Evolutionary conservation across 2,329 filamentous ascomycete species (phyloP).

Genomic region (Fusarium brachygibbosum): DNA sequence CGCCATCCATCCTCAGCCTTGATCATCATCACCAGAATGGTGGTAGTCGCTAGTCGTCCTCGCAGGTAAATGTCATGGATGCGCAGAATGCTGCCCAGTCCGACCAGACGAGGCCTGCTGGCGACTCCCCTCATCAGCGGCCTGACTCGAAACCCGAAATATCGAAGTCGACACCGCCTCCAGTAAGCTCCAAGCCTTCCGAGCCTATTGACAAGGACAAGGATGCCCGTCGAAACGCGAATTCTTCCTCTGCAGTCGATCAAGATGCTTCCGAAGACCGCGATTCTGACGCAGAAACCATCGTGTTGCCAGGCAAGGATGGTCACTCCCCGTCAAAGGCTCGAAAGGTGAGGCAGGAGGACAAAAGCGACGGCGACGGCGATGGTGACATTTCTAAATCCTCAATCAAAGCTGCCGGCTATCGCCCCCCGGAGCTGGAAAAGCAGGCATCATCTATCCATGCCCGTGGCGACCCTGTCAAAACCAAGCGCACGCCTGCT

Average conservation of each 20-base stretch:
- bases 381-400: conserved; percentile 46
- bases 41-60: conserved; percentile 65
- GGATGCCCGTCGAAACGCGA: conserved; percentile 52
- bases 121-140: conserved; percentile 66
- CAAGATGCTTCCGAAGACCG: conserved; percentile 64
- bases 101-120: conserved; percentile 70
- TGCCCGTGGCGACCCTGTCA: conserved; percentile 55
- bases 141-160: conserved; percentile 47
- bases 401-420: conserved; percentile 51
- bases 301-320: conserved; percentile 75
- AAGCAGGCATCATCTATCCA: conserved; percentile 53
- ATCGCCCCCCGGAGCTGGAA: conserved; percentile 52
- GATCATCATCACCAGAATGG: conserved; percentile 65
- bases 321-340: conserved; percentile 73
- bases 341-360: conserved; percentile 75
- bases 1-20: conserved; percentile 41
- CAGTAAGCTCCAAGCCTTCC: conserved; percentile 45
- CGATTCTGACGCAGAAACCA: conserved; percentile 80
- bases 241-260: conserved; percentile 46
- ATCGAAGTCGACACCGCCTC: conserved; percentile 44
- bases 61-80: conserved; percentile 76
- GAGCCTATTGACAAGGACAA: conserved; percentile 39
- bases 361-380: conserved; percentile 69
- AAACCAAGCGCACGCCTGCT: conserved; percentile 64
- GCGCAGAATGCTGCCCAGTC: conserved; percentile 76